phyloP scores from a whole-genome alignment of 2,329 filamentous ascomycete species.

The Colletotrichum abscissum region DNA sequence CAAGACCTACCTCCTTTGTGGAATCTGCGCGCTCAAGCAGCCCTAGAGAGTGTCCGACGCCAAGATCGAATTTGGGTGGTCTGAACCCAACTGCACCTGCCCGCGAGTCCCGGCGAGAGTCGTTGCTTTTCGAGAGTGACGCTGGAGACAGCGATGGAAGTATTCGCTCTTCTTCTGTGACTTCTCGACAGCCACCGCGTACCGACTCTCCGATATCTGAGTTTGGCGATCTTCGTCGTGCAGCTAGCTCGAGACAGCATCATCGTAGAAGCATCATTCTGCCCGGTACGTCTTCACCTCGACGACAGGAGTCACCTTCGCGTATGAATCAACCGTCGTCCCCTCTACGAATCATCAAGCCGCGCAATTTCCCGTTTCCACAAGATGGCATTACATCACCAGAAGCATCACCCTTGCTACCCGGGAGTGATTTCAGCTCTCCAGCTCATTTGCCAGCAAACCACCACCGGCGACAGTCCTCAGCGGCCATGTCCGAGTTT shows the following conservation, averaged over 20 bases:
- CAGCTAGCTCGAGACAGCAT: conserved; percentile 82
- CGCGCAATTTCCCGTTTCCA: conserved; percentile 70
- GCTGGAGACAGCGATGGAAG: conserved; percentile 89
- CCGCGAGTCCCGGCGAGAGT: conserved; percentile 77
- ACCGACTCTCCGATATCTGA: conserved; percentile 94
- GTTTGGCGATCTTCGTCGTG: conserved; percentile 78
- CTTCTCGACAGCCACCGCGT: conserved; percentile 74
- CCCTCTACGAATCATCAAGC: conserved; percentile 86
- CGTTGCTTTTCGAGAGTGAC: conserved; percentile 86
- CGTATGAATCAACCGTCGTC: conserved; percentile 81
- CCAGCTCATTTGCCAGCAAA: conserved; percentile 70
- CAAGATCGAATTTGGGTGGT: conserved; percentile 79
- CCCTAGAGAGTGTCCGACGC: conserved; percentile 90
- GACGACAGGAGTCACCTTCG: conserved; percentile 89
- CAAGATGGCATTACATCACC: conserved; percentile 82
- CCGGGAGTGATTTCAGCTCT: conserved; percentile 83
- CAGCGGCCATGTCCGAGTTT: conserved; percentile 81
- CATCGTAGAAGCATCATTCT: conserved; percentile 90
- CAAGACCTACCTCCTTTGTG: conserved; percentile 65
- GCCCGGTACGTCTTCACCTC: conserved; percentile 80
- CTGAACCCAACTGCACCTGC: conserved; percentile 67
- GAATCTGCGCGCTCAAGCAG: conserved; percentile 89
- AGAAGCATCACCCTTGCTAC: conserved; percentile 88
- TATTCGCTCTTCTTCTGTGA: conserved; percentile 80
- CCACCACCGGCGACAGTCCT: conserved; percentile 91